phyloP scores from a whole-genome alignment of 495 filamentous ascomycete genomes.

The Halenospora varia region DNA sequence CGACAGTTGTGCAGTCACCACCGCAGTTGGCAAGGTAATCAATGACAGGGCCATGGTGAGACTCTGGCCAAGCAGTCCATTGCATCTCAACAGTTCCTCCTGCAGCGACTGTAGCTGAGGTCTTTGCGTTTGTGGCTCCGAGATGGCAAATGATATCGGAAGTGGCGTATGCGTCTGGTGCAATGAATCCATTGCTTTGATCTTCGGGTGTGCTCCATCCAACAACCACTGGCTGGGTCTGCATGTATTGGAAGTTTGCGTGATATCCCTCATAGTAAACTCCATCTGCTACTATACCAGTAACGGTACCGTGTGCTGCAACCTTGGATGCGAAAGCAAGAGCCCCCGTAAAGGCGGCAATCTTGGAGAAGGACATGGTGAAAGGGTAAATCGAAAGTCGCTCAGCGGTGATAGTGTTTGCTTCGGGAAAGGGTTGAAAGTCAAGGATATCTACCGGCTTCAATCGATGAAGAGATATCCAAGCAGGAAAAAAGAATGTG shows the following conservation, averaged over 20 bases:
- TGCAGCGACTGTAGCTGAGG: conserved; percentile 37
- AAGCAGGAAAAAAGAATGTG: neutral
- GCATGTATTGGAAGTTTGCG: conserved; percentile 30
- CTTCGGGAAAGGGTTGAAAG: neutral
- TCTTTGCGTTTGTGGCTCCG: conserved; percentile 32
- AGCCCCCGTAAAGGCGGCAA: conserved; percentile 45
- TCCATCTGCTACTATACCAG: conserved; percentile 55
- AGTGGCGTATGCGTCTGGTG: conserved; percentile 37
- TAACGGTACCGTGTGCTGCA: conserved; percentile 58
- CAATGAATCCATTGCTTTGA: conserved; percentile 57
- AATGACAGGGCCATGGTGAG: conserved; percentile 64
- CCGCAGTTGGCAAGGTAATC: conserved; percentile 70
- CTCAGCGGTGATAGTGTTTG: conserved; percentile 6
- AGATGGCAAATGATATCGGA: conserved; percentile 56
- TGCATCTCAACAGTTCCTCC: conserved; percentile 40
- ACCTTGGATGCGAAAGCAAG: conserved; percentile 35
- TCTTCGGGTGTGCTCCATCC: conserved; percentile 49
- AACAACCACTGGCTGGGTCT: conserved; percentile 41
- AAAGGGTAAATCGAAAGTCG: conserved; percentile 5
- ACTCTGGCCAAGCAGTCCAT: conserved; percentile 32
- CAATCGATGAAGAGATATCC: conserved; percentile 23
- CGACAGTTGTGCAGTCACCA: conserved; percentile 55
- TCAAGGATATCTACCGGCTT: conserved; percentile 16
- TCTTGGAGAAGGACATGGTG: conserved; percentile 27
- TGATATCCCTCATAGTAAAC: conserved; percentile 42